These are phyloP conservation scores for Pilaira anomala DNA, from an alignment of 192 early-diverging fungal species.

Conservation along the genomic window DNA sequence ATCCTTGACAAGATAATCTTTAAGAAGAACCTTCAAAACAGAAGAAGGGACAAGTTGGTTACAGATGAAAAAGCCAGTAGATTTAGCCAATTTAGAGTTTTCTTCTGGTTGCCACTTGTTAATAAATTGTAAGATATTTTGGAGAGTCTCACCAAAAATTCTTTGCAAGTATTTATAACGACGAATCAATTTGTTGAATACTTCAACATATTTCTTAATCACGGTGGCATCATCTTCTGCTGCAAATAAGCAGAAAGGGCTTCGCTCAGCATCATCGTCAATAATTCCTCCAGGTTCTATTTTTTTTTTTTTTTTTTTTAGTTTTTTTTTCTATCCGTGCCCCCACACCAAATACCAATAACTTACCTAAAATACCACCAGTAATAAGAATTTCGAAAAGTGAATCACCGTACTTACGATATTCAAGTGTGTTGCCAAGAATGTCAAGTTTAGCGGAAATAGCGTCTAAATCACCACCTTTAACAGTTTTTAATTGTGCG, in stretches of 20 bases:
- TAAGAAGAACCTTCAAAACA: conserved; percentile 74
- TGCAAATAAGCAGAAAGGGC: conserved; percentile 80
- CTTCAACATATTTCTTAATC: conserved; percentile 74
- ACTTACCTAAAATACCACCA: conserved; percentile 84
- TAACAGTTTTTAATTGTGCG: conserved; percentile 41
- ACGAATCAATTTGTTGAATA: conserved; percentile 88
- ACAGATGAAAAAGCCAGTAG: conserved; percentile 72
- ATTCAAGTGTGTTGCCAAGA: conserved; percentile 85
- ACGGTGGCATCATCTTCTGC: conserved; percentile 64
- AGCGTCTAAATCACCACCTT: conserved; percentile 66
- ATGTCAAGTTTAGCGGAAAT: conserved; percentile 74
- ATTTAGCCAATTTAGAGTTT: conserved; percentile 73
- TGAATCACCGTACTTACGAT: conserved; percentile 92
- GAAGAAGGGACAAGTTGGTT: conserved; percentile 65
- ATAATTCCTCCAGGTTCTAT: conserved; percentile 74
- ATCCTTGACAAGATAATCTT: conserved; percentile 95
- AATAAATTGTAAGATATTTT: conserved; percentile 83
- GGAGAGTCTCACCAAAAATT: conserved; percentile 79
- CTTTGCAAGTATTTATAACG: conserved; percentile 93
- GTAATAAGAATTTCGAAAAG: conserved; percentile 93
- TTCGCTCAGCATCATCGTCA: conserved; percentile 74
- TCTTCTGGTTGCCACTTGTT: conserved; percentile 84
- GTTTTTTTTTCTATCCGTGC: no score
- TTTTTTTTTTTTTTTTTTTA: no score
- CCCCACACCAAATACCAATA: no score